phyloP scores from a whole-genome alignment of 1,284 basidiomycete genomes.

The Rhodotorula glutinis region DNA sequence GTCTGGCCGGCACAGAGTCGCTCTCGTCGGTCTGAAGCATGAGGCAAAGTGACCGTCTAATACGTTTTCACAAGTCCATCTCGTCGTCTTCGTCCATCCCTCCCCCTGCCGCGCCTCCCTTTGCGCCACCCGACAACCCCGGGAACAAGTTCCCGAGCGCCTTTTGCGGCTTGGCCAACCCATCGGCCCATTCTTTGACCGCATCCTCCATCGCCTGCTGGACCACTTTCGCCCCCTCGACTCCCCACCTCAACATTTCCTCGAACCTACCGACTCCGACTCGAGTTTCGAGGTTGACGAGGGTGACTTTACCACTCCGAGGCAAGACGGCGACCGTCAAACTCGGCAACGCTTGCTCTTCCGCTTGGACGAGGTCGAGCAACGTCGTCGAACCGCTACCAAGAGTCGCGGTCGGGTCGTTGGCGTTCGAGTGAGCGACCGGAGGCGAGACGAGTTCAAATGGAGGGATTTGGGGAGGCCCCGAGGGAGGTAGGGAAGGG shows the following conservation, averaged over 20 bases:
- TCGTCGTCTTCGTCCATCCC: slow-evolving; percentile 21
- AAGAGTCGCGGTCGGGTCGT: slow-evolving; percentile 14
- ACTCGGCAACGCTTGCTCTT: slow-evolving; percentile 86
- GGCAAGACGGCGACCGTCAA: slow-evolving; percentile 86
- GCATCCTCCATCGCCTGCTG: slow-evolving; percentile 51
- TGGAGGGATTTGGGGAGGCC: slow-evolving; percentile 33
- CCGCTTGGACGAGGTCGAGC: slow-evolving; percentile 78
- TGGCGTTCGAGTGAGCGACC: slow-evolving; percentile 19
- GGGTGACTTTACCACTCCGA: slow-evolving; percentile 70
- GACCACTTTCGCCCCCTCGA: slow-evolving; percentile 72
- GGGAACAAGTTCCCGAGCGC: slow-evolving; percentile 22
- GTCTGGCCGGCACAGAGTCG: too few relatives aligned
- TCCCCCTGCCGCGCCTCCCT: neutral
- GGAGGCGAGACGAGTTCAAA: slow-evolving; percentile 29
- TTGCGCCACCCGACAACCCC: neutral
- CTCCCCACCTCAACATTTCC: slow-evolving; percentile 75
- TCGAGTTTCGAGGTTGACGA: slow-evolving; percentile 91
- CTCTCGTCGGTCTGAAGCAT: too few relatives aligned
- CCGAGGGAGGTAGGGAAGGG: slow-evolving; percentile 52
- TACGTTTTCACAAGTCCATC: slow-evolving; percentile 15
- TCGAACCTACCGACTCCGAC: slow-evolving; percentile 88
- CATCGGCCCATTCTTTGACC: slow-evolving; percentile 24
- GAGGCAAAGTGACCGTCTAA: too few relatives aligned
- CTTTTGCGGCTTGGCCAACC: slow-evolving; percentile 20
- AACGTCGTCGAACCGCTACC: slow-evolving; percentile 57